phyloP scores from a whole-genome alignment of 352 stramenopile species.

The Globisporangium polare region DNA sequence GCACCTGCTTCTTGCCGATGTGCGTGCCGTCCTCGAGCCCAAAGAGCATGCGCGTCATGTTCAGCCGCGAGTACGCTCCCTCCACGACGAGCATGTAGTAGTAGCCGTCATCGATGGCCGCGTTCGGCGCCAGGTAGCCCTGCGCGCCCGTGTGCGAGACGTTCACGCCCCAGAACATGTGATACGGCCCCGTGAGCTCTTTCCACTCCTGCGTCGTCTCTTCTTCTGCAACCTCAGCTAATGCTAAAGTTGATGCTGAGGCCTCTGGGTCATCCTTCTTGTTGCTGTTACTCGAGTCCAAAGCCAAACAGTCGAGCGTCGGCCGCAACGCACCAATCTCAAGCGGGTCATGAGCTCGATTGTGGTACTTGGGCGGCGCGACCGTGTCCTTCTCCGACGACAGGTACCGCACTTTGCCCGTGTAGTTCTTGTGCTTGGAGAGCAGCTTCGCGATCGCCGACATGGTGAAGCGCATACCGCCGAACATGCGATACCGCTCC shows the following conservation, averaged over 20 bases:
- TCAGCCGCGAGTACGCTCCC: conserved; percentile 29
- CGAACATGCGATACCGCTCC: conserved; percentile 58
- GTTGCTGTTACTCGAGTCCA: not conserved
- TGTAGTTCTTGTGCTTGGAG: conserved; percentile 36
- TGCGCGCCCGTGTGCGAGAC: conserved; percentile 46
- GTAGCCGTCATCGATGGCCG: conserved; percentile 50
- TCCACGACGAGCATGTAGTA: conserved; percentile 59
- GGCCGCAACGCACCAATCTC: conserved; percentile 13
- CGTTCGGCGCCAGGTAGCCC: conserved; percentile 38
- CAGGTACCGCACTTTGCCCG: conserved; percentile 37
- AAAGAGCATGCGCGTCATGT: conserved; percentile 44
- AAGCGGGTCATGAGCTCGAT: conserved; percentile 15
- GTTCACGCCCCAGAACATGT: conserved; percentile 64
- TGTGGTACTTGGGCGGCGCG: conserved; percentile 32
- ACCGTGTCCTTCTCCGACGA: conserved; percentile 23
- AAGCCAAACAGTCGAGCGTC: conserved; percentile 21
- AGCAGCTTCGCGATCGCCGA: conserved; percentile 34
- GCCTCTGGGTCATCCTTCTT: not conserved
- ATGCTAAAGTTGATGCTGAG: too few species aligned
- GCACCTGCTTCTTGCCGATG: conserved; percentile 31
- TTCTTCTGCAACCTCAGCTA: not conserved
- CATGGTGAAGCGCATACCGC: conserved; percentile 50
- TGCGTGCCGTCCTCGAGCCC: conserved; percentile 51
- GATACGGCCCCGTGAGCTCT: conserved; percentile 43
- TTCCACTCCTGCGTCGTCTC: conserved; percentile 20